Evolutionary conservation across 2,329 filamentous ascomycete species (phyloP).

Genomic region (Penicillium italicum): DNA sequence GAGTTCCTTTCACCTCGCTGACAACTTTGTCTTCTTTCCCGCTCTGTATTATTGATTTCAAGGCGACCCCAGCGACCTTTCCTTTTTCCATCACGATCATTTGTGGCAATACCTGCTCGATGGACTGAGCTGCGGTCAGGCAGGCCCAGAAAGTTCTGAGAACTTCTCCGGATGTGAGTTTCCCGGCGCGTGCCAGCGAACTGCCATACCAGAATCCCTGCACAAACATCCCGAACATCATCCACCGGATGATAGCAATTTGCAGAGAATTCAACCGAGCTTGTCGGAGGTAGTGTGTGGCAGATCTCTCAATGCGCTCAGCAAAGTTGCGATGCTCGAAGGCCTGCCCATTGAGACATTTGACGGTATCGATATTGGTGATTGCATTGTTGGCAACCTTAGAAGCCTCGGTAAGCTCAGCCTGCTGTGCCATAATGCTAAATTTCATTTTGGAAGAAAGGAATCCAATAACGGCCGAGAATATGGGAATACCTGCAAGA

Average conservation of each 20-base stretch:
- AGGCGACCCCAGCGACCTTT: conserved; percentile 64
- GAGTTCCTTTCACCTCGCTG: conserved; percentile 29
- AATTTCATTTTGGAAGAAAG: conserved; percentile 60
- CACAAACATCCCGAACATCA: conserved; percentile 75
- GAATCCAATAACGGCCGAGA: conserved; percentile 57
- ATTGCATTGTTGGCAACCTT: conserved; percentile 69
- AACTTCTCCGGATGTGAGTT: conserved; percentile 61
- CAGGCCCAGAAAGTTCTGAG: conserved; percentile 84
- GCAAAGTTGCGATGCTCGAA: conserved; percentile 67
- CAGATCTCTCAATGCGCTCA: conserved; percentile 55
- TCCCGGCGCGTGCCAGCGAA: conserved; percentile 60
- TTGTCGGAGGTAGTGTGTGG: conserved; percentile 63
- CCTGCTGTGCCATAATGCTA: conserved; percentile 66
- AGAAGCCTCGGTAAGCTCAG: conserved; percentile 64
- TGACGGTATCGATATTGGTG: conserved; percentile 76
- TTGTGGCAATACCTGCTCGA: conserved; percentile 72
- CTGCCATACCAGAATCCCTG: conserved; percentile 88
- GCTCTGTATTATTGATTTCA: conserved; percentile 51
- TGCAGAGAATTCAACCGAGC: conserved; percentile 68
- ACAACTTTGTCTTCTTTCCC: conserved; percentile 14
- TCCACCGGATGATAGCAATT: conserved; percentile 68
- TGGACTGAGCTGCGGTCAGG: conserved; percentile 68
- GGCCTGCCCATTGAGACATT: conserved; percentile 73
- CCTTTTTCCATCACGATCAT: conserved; percentile 76
- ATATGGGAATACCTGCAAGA: conserved; percentile 67